Percentiles rank a stretch among this genome's conserved stretches.
Conservation (phyloP, 495 filamentous ascomycete species). For the Evernia prunastri region DNA sequence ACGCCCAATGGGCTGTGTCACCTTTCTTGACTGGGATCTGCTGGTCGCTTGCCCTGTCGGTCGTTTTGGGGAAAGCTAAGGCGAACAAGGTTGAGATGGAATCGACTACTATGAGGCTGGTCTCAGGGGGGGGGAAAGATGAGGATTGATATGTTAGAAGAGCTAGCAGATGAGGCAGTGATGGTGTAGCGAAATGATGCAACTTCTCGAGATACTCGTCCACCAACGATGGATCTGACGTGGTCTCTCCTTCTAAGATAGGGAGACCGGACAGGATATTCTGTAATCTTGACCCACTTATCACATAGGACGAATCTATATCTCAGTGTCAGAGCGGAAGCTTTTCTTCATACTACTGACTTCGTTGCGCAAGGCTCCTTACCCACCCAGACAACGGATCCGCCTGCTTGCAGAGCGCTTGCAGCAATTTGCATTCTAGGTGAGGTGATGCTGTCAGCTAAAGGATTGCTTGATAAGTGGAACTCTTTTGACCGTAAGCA, state of each 20-base stretch:
- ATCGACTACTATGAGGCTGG: constrained; percentile 67
- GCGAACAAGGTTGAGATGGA: constrained; percentile 67
- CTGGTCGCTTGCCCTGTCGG: constrained; percentile 18
- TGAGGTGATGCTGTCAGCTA: constrained; percentile 9
- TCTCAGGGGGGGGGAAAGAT: constrained; percentile 51
- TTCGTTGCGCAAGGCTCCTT: constrained; percentile 31
- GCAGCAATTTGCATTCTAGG: constrained; percentile 61
- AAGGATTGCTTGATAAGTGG: background rate
- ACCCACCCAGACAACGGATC: constrained; percentile 83
- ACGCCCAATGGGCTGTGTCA: constrained; percentile 47
- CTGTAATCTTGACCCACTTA: constrained; percentile 37
- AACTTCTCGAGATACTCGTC: constrained; percentile 32
- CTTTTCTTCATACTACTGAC: background rate
- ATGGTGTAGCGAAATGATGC: constrained; percentile 43
- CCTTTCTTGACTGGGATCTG: constrained; percentile 31
- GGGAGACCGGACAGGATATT: constrained; percentile 29
- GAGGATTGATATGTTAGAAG: constrained; percentile 57
- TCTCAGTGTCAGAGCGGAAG: background rate
- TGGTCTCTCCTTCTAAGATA: constrained; percentile 4
- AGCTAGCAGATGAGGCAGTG: constrained; percentile 70
- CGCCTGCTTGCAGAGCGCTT: constrained; percentile 54
- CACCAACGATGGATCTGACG: constrained; percentile 8
- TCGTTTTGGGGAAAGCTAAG: constrained; percentile 57
- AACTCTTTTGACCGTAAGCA: background rate
- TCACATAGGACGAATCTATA: constrained; percentile 44